A percentile compares a stretch with the other conserved stretches of the same genome.
These are phyloP conservation scores for Teratosphaeria nubilosa DNA, from an alignment of 2,329 filamentous ascomycete species.

Conservation along the genomic window DNA sequence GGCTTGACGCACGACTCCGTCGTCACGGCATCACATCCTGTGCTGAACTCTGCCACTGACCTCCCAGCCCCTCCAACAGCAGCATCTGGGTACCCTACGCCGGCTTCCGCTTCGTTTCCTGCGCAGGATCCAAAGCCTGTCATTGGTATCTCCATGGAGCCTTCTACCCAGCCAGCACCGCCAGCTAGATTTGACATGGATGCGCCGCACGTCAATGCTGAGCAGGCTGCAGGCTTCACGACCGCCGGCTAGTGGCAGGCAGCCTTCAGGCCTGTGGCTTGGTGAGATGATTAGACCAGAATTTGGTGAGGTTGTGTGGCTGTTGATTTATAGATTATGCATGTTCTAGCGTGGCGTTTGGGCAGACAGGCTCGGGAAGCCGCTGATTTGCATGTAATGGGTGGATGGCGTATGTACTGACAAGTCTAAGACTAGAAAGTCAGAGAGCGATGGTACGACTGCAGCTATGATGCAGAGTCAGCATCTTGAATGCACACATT, in stretches of 20 bases:
- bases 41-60: background rate
- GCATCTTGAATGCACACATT: background rate
- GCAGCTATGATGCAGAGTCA: background rate
- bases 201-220: background rate
- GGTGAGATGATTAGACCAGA: background rate
- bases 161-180: background rate
- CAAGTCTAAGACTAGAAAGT: background rate
- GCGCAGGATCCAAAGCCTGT: background rate
- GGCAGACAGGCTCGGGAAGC: background rate
- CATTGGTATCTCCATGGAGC: background rate
- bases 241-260: background rate
- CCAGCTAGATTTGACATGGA: background rate
- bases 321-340: background rate
- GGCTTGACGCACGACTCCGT: background rate
- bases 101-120: constrained; percentile 5
- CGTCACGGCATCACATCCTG: background rate
- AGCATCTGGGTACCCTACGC: constrained; percentile 6
- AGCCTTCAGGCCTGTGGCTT: background rate
- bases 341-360: background rate
- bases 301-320: background rate
- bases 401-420: background rate
- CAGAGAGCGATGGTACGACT: background rate
- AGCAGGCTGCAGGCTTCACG: background rate
- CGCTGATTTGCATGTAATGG: background rate
- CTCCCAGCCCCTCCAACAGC: constrained; percentile 2